Evolutionary conservation across 495 filamentous ascomycete species (phyloP).

Genomic region (Neurospora sp.): DNA sequence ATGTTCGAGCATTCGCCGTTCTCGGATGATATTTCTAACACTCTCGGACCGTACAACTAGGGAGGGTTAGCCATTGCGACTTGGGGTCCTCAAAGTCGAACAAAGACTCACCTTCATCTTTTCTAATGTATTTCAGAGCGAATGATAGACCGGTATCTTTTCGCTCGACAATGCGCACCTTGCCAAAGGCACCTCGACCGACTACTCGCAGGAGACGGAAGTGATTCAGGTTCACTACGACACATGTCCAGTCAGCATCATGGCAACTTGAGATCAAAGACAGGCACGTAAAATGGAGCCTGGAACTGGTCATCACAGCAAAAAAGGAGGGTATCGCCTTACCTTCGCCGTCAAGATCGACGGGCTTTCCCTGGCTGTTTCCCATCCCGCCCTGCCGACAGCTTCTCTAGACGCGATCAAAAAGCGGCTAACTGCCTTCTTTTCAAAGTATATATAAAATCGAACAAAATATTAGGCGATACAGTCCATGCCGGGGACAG

Average conservation of each 20-base stretch:
- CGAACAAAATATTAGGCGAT: not conserved
- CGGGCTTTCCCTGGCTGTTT: conserved; percentile 86
- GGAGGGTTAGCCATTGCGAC: not conserved
- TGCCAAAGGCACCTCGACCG: conserved; percentile 95
- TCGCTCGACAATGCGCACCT: conserved; percentile 94
- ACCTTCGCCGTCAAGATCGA: conserved; percentile 91
- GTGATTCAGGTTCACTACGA: conserved; percentile 87
- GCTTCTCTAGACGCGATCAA: not conserved
- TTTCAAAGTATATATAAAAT: not conserved
- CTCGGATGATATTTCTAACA: conserved; percentile 94
- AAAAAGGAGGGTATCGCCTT: conserved; percentile 19
- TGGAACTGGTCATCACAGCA: not conserved
- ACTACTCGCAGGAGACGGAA: conserved; percentile 92
- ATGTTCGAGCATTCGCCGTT: conserved; percentile 94
- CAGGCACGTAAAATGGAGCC: not conserved
- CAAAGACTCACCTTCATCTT: conserved; percentile 78
- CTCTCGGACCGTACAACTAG: conserved; percentile 94
- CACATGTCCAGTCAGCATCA: not conserved
- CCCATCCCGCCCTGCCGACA: conserved; percentile 51
- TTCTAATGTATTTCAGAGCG: conserved; percentile 94
- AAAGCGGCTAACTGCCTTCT: not conserved
- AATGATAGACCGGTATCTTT: conserved; percentile 90
- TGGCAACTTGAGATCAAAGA: not conserved
- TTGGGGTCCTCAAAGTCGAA: not conserved
- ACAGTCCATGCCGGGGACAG: not conserved